A percentile compares a stretch with the other conserved stretches of the same genome.
Evolutionary conservation across 192 early-diverging fungal species (phyloP).

Genomic region (Haplosporangium gracile): DNA sequence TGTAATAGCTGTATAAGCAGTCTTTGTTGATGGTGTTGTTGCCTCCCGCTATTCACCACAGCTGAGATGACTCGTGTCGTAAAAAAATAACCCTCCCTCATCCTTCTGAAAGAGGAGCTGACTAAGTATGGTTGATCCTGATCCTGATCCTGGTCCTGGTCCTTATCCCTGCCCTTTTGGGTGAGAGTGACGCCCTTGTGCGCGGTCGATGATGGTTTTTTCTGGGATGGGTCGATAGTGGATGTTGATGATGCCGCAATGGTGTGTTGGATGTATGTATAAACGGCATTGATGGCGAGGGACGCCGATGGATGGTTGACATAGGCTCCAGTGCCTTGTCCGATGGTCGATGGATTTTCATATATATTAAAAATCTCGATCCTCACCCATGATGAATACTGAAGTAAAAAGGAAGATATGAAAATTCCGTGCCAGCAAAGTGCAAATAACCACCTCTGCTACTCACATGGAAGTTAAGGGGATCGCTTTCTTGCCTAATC

Average conservation of each 20-base stretch:
- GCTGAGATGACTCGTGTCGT: background rate
- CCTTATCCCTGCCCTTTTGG: background rate
- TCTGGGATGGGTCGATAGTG: background rate
- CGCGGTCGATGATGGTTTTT: background rate
- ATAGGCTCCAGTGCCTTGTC: background rate
- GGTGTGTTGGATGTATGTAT: background rate
- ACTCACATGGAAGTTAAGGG: background rate
- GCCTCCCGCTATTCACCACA: background rate
- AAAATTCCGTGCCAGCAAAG: constrained; percentile 5
- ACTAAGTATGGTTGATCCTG: background rate
- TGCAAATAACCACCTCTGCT: background rate
- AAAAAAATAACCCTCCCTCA: background rate
- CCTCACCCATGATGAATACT: constrained; percentile 12
- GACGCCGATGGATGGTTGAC: background rate
- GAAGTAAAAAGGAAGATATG: constrained; percentile 11
- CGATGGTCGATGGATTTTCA: background rate
- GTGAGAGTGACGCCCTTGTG: background rate
- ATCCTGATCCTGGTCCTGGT: background rate
- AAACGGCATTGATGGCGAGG: background rate
- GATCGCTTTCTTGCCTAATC: background rate
- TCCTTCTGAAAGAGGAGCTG: background rate
- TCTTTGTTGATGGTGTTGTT: background rate
- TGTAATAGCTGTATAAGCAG: background rate
- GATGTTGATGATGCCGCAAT: background rate
- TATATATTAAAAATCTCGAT: background rate